phyloP scores from a whole-genome alignment of 1,284 basidiomycete species.

The Termitomyces sp. region DNA sequence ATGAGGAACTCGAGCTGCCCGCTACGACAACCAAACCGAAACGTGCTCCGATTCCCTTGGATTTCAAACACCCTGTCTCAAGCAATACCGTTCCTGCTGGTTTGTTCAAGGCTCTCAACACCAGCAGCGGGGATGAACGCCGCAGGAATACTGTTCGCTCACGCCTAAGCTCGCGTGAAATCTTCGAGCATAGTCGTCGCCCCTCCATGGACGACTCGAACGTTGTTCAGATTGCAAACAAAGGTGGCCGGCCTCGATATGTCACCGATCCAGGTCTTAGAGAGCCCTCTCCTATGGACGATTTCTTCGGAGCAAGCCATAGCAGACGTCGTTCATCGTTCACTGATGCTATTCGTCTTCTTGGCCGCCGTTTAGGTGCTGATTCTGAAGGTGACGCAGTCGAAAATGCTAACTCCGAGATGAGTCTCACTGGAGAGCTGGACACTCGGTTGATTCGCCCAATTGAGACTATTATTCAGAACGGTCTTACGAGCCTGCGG shows the following conservation, averaged over 20 bases:
- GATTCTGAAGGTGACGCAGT: constrained; percentile 22
- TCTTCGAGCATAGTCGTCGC: constrained; percentile 53
- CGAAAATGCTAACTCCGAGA: constrained; percentile 30
- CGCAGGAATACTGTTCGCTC: constrained; percentile 66
- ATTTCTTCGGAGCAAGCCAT: constrained; percentile 46
- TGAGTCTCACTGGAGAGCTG: constrained; percentile 50
- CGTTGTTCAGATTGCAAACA: constrained; percentile 62
- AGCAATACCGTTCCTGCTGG: constrained; percentile 78
- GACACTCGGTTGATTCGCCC: constrained; percentile 59
- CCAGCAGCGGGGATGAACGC: constrained; percentile 54
- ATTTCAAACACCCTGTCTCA: constrained; percentile 70
- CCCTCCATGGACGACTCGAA: constrained; percentile 73
- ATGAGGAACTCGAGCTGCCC: constrained; percentile 24
- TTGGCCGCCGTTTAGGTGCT: constrained; percentile 20
- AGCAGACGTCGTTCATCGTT: constrained; percentile 53
- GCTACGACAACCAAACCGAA: constrained; percentile 39
- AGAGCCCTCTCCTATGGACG: constrained; percentile 32
- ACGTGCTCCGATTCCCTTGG: constrained; percentile 73
- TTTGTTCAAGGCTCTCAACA: constrained; percentile 73
- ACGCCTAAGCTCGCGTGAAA: constrained; percentile 60
- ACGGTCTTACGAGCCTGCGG: constrained; percentile 54
- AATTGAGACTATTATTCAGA: constrained; percentile 57
- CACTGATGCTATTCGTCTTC: constrained; percentile 47
- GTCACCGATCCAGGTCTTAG: constrained; percentile 50
- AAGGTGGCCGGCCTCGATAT: constrained; percentile 43